phyloP scores from a whole-genome alignment of 176 grass and related monocot species.

The Ensete ventricosum region DNA sequence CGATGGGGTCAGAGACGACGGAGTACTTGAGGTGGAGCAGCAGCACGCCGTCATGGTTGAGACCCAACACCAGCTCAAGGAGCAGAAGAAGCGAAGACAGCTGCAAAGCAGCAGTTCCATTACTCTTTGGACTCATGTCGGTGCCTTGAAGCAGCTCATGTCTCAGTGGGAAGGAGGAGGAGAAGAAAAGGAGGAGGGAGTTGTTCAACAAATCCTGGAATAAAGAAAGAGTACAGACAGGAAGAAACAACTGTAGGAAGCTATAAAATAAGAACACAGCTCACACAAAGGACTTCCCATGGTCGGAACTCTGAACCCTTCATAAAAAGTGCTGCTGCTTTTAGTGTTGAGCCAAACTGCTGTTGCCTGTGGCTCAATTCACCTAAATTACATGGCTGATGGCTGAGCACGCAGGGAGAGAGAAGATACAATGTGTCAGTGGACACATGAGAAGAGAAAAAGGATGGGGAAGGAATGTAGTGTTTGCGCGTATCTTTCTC shows the following conservation, averaged over 20 bases:
- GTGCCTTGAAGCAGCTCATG: slow-evolving; percentile 9
- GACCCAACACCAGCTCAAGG: background rate
- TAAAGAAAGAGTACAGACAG: background rate
- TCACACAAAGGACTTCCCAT: background rate
- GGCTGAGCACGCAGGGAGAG: background rate
- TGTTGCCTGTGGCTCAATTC: background rate
- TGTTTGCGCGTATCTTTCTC: background rate
- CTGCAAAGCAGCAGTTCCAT: slow-evolving; percentile 5
- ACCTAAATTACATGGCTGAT: background rate
- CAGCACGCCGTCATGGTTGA: slow-evolving; percentile 54
- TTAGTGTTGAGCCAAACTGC: background rate
- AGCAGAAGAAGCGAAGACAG: background rate
- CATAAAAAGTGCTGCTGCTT: no score
- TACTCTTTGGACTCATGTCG: background rate
- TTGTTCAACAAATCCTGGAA: background rate
- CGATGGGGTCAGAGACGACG: slow-evolving; percentile 50
- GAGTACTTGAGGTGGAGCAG: slow-evolving; percentile 77
- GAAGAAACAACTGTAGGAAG: background rate
- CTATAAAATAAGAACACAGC: background rate
- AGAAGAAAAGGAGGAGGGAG: background rate
- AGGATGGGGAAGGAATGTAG: background rate
- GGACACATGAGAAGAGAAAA: background rate
- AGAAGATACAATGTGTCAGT: background rate
- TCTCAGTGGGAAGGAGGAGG: slow-evolving; percentile 4
- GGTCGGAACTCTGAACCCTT: background rate